Conservation (phyloP, 139 green algal genomes). For the Micromonas pusilla region DNA sequence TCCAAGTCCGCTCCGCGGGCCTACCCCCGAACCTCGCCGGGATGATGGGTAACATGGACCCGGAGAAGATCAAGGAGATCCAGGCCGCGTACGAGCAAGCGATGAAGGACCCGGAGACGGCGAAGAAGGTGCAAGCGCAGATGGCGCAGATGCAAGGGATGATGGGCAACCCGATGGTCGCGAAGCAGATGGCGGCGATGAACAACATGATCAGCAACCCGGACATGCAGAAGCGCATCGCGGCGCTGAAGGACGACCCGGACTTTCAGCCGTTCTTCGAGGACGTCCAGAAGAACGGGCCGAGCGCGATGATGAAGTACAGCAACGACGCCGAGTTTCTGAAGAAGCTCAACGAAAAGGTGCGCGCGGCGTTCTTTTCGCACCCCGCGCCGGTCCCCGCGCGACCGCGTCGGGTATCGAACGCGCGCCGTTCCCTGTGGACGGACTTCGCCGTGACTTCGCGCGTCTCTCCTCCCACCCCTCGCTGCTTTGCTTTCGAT, state of each 20-base stretch:
- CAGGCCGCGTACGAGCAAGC: constrained; percentile 16
- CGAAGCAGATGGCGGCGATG: constrained; percentile 28
- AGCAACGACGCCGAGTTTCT: constrained; percentile 18
- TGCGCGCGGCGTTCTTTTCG: too few relatives aligned
- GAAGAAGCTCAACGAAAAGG: constrained; percentile 17
- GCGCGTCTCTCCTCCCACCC: too few relatives aligned
- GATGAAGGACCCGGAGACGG: constrained; percentile 27
- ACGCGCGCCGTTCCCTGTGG: too few relatives aligned
- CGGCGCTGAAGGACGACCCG: constrained; percentile 18
- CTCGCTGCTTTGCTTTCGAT: too few relatives aligned
- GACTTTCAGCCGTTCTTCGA: constrained; percentile 24
- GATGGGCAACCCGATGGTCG: constrained; percentile 23
- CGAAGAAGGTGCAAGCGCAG: constrained; percentile 25
- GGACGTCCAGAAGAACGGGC: constrained; percentile 13
- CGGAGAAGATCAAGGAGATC: constrained; percentile 27
- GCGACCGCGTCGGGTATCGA: too few relatives aligned
- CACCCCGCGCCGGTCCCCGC: too few relatives aligned
- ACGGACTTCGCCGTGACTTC: too few relatives aligned
- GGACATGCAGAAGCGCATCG: constrained; percentile 18
- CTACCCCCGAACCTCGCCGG: constrained; percentile 2
- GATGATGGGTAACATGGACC: constrained; percentile 12
- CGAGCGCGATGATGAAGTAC: constrained; percentile 28
- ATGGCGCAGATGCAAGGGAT: constrained; percentile 25
- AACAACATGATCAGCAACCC: constrained; percentile 22
- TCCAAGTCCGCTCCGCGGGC: not conserved